Percentiles rank a stretch among this genome's conserved stretches.
phyloP scores from a whole-genome alignment of 768 basidiomycete genomes.

The Clitopilus passeckerianus region DNA sequence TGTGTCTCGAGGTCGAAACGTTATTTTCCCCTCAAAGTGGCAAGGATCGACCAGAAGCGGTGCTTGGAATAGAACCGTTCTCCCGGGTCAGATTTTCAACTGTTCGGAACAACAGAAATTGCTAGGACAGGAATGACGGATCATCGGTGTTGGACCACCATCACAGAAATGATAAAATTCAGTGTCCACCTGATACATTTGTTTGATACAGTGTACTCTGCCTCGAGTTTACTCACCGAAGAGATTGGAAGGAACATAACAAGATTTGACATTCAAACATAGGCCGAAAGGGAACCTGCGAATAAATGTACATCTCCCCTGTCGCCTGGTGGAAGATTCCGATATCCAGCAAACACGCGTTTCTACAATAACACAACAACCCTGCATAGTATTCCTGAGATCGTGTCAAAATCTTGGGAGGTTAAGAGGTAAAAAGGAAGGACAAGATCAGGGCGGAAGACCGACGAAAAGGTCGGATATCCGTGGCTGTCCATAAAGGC shows the following conservation, averaged over 20 bases:
- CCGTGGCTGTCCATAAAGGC: conserved; percentile 31
- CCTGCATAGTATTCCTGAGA: conserved; percentile 4
- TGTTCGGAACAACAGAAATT: neutral
- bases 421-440: conserved; percentile 3
- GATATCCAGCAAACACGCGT: conserved; percentile 6
- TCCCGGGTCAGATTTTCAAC: neutral
- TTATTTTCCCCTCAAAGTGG: neutral
- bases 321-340: conserved; percentile 7
- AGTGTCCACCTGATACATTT: neutral
- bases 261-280: neutral
- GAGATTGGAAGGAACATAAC: neutral
- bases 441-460: conserved; percentile 5
- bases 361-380: neutral
- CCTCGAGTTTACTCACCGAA: neutral
- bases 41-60: neutral
- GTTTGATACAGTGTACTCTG: neutral
- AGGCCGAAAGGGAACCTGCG: neutral
- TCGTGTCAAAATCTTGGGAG: conserved; percentile 3
- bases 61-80: neutral
- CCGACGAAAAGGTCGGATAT: conserved; percentile 11
- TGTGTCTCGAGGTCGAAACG: neutral
- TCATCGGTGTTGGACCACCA: neutral
- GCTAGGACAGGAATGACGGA: neutral
- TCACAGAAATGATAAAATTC: neutral
- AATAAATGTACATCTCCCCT: neutral